A percentile compares a stretch with the other conserved stretches of the same genome.
These are phyloP conservation scores for Acer campestre DNA, from an alignment of 345 rosid genomes.

Conservation along the genomic window DNA sequence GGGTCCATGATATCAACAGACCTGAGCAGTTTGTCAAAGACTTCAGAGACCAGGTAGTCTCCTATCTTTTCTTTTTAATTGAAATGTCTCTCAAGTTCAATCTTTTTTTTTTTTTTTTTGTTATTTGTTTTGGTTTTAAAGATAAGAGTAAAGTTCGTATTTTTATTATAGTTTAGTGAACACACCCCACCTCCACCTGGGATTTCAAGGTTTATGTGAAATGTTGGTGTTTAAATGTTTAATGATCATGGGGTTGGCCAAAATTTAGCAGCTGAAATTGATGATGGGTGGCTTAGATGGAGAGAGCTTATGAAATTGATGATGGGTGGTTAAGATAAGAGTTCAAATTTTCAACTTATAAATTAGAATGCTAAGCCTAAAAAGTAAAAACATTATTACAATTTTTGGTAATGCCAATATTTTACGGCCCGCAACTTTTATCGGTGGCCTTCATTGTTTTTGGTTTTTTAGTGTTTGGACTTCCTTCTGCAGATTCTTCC, in stretches of 20 bases:
- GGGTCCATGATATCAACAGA: conserved; percentile 64
- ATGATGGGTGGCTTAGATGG: not conserved
- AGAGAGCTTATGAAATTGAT: not conserved
- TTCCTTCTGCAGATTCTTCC: conserved; percentile 72
- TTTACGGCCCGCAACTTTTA: no score
- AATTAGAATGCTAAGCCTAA: no score
- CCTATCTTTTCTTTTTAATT: not conserved
- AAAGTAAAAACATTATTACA: no score
- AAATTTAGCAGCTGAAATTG: not conserved
- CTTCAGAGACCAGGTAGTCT: conserved; percentile 64
- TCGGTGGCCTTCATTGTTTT: no score
- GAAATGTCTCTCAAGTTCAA: not conserved
- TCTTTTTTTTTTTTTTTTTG: no score
- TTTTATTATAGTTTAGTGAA: not conserved
- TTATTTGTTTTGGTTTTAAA: not conserved
- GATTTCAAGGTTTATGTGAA: not conserved
- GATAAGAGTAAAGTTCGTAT: not conserved
- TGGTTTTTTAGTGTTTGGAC: conserved; percentile 5
- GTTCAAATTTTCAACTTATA: no score
- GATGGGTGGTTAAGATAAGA: no score
- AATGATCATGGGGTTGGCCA: no score
- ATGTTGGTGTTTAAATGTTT: not conserved
- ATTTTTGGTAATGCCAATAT: no score
- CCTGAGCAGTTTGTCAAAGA: conserved; percentile 76
- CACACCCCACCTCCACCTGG: not conserved